Conservation (phyloP, 495 filamentous ascomycete genomes). For the Amniculicola lignicola region DNA sequence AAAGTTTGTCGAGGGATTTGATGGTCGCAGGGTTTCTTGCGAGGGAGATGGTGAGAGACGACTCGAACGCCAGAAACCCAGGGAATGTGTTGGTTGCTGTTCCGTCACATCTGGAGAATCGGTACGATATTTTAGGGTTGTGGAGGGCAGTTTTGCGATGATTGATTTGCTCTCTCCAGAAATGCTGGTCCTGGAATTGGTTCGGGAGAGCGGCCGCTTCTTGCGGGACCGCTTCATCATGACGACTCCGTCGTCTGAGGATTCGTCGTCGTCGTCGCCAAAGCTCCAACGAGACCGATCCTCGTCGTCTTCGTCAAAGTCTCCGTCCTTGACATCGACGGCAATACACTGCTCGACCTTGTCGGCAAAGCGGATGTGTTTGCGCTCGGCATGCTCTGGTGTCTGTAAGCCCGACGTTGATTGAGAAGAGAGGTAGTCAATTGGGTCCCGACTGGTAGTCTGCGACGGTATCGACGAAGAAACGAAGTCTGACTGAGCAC, state of each 20-base stretch:
- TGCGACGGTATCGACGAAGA: slow-evolving; percentile 51
- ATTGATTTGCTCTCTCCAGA: slow-evolving; percentile 75
- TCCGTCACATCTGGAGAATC: slow-evolving; percentile 68
- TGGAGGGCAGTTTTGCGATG: slow-evolving; percentile 89
- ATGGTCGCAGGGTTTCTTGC: slow-evolving; percentile 71
- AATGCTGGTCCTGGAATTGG: slow-evolving; percentile 53
- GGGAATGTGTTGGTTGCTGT: slow-evolving; percentile 40
- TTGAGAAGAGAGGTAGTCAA: slow-evolving; percentile 57
- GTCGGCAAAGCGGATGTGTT: slow-evolving; percentile 95
- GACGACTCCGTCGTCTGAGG: slow-evolving; percentile 84
- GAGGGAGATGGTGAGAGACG: slow-evolving; percentile 66
- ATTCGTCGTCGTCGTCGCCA: slow-evolving; percentile 59
- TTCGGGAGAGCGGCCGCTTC: slow-evolving; percentile 43
- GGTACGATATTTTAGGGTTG: slow-evolving; percentile 82
- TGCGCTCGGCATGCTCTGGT: slow-evolving; percentile 61
- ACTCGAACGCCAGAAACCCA: slow-evolving; percentile 38
- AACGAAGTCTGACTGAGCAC: slow-evolving; percentile 66
- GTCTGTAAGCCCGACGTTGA: slow-evolving; percentile 63
- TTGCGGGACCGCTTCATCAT: slow-evolving; percentile 55
- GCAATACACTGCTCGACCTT: slow-evolving; percentile 95
- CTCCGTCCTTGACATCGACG: slow-evolving; percentile 74
- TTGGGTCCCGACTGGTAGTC: slow-evolving; percentile 54
- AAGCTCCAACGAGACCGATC: slow-evolving; percentile 39
- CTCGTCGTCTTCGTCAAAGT: slow-evolving; percentile 63
- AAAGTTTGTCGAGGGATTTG: slow-evolving; percentile 66